Percentiles rank a stretch among this genome's conserved stretches.
Evolutionary conservation across 108 stramenopile species (phyloP).

Genomic region (Halocafeteria seosinensis): DNA sequence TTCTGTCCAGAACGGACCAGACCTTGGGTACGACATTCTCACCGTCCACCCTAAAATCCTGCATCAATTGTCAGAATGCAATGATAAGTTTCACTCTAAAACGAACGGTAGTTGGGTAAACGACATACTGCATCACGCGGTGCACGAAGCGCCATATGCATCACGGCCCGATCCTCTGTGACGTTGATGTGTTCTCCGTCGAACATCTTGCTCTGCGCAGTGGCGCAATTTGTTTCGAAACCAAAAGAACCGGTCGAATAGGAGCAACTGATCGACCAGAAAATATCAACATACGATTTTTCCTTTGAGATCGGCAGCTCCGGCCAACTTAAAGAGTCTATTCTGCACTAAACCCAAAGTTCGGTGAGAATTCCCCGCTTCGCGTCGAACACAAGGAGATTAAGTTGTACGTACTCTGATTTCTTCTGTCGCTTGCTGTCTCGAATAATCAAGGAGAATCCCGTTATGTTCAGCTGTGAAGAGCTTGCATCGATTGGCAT

Average conservation of each 20-base stretch:
- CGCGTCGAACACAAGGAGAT: too few relatives aligned
- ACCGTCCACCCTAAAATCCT: slow-evolving; percentile 56
- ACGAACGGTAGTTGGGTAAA: too few relatives aligned
- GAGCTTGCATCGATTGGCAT: slow-evolving; percentile 1
- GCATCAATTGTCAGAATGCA: too few relatives aligned
- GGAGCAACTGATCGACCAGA: too few relatives aligned
- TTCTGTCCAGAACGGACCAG: slow-evolving; percentile 67
- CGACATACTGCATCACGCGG: slow-evolving; percentile 17
- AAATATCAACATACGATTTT: slow-evolving; percentile 42
- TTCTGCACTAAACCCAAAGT: slow-evolving; percentile 15
- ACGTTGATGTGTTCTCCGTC: slow-evolving; percentile 81
- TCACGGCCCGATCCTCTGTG: slow-evolving; percentile 82
- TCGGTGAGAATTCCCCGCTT: too few relatives aligned
- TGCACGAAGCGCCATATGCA: slow-evolving; percentile 87
- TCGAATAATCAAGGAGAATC: slow-evolving; percentile 76
- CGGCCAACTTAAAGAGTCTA: slow-evolving; percentile 67
- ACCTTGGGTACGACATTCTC: slow-evolving; percentile 70
- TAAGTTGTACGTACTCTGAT: slow-evolving; percentile 71
- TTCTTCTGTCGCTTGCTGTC: slow-evolving; percentile 78
- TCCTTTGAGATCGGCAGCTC: slow-evolving; percentile 49
- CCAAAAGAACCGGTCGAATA: too few relatives aligned
- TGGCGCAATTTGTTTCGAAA: too few relatives aligned
- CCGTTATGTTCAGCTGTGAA: neutral
- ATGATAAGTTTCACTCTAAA: too few relatives aligned
- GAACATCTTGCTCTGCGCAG: slow-evolving; percentile 47